Evolutionary conservation across 192 early-diverging fungal genomes (phyloP).

Genomic region (Coemansia sp.): DNA sequence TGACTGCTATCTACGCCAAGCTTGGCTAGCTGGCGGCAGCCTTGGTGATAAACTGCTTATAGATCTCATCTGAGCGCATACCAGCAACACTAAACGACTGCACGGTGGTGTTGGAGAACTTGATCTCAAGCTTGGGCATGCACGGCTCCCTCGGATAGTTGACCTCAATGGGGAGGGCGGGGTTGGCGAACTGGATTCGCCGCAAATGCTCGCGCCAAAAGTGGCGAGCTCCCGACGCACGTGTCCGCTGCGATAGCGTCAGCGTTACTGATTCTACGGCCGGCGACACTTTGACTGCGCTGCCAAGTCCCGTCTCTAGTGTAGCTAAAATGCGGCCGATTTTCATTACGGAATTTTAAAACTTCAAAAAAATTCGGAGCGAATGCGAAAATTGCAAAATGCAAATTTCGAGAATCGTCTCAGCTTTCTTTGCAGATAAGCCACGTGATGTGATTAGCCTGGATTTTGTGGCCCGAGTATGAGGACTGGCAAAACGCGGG

Average conservation of each 20-base stretch:
- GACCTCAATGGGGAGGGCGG: constrained; percentile 37
- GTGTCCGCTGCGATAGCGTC: constrained; percentile 52
- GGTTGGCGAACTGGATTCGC: constrained; percentile 52
- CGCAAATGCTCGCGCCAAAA: constrained; percentile 54
- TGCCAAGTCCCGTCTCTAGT: constrained; percentile 39
- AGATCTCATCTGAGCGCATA: constrained; percentile 48
- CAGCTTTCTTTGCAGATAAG: background rate
- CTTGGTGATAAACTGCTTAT: constrained; percentile 23
- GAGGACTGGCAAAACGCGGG: background rate
- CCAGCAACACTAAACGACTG: constrained; percentile 30
- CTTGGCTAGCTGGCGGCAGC: background rate
- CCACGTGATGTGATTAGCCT: background rate
- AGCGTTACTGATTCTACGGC: constrained; percentile 38
- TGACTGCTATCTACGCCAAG: background rate
- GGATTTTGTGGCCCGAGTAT: background rate
- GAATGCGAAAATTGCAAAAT: background rate
- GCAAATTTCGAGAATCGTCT: background rate
- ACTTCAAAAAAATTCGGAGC: background rate
- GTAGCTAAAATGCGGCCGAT: constrained; percentile 37
- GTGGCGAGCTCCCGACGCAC: constrained; percentile 45
- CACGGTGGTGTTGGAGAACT: constrained; percentile 19
- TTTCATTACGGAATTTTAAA: constrained; percentile 20
- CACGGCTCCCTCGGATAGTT: constrained; percentile 49
- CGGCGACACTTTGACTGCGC: constrained; percentile 36
- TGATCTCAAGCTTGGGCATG: constrained; percentile 45